These are phyloP conservation scores for Penicillium brevicompactum DNA, from an alignment of 2,329 filamentous ascomycete genomes.

Conservation along the genomic window DNA sequence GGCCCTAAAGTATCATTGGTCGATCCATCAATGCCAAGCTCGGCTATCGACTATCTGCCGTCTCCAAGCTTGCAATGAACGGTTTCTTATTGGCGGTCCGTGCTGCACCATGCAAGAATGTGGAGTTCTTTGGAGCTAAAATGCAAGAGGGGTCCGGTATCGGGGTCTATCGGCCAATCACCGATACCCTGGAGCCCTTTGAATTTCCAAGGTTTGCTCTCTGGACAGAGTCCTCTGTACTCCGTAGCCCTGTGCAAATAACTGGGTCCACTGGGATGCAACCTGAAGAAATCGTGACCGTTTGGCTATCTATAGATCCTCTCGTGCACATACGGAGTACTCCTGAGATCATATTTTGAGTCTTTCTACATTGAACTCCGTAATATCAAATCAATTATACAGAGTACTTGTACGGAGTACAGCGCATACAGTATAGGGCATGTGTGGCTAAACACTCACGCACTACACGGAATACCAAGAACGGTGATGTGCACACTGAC, in stretches of 20 bases:
- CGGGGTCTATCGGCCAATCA: conserved; percentile 17
- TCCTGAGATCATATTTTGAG: not conserved
- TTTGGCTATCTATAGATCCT: not conserved
- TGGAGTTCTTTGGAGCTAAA: conserved; percentile 14
- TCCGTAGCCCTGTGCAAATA: not conserved
- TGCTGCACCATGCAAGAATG: conserved; percentile 25
- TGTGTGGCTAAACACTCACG: too few relatives aligned
- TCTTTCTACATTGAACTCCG: too few relatives aligned
- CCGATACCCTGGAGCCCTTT: not conserved
- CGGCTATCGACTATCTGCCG: conserved; percentile 46
- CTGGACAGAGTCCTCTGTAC: not conserved
- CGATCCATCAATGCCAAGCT: conserved; percentile 35
- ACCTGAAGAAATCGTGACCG: not conserved
- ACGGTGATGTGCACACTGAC: conserved; percentile 20
- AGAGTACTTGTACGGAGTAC: too few relatives aligned
- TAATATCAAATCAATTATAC: too few relatives aligned
- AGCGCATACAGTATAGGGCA: not conserved
- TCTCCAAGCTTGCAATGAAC: conserved; percentile 15
- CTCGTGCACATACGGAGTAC: too few relatives aligned
- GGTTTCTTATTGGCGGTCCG: not conserved
- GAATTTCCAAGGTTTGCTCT: not conserved
- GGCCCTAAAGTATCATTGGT: conserved; percentile 27
- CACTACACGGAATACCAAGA: not conserved
- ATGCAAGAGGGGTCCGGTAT: conserved; percentile 17
- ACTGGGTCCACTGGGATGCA: not conserved